phyloP scores from a whole-genome alignment of 1,139 yeast species.

The Candida freyschussii region DNA sequence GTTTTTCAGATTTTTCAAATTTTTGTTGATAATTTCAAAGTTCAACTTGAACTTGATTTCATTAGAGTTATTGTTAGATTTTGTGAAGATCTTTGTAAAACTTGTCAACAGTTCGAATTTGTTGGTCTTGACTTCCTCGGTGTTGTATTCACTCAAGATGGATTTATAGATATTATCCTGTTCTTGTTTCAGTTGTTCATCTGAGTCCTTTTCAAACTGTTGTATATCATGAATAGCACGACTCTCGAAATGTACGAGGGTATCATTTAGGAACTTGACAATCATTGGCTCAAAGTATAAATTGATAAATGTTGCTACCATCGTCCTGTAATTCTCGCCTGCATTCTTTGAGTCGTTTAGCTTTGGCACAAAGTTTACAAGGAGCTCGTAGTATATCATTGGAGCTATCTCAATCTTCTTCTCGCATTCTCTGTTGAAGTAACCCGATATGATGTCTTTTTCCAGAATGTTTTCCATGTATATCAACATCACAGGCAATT shows the following conservation, averaged over 20 bases:
- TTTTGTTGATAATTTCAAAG: conserved; percentile 42
- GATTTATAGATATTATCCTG: conserved; percentile 37
- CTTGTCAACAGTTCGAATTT: conserved; percentile 42
- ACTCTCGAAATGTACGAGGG: conserved; percentile 31
- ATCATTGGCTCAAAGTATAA: conserved; percentile 35
- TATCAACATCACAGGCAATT: conserved; percentile 31
- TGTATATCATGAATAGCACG: conserved; percentile 25
- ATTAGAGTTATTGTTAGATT: conserved; percentile 40
- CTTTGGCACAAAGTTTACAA: conserved; percentile 25
- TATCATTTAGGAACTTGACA: conserved; percentile 36
- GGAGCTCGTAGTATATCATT: conserved; percentile 24
- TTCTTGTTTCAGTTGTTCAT: conserved; percentile 19
- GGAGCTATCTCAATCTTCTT: conserved; percentile 39
- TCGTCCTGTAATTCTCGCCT: conserved; percentile 27
- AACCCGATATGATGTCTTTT: conserved; percentile 44
- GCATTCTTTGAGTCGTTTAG: conserved; percentile 29
- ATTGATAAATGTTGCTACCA: conserved; percentile 29
- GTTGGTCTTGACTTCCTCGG: conserved; percentile 28
- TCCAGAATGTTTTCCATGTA: conserved; percentile 31
- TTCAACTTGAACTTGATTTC: conserved; percentile 50
- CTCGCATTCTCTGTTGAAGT: conserved; percentile 46
- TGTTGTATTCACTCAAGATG: conserved; percentile 29
- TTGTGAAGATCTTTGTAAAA: conserved; percentile 55
- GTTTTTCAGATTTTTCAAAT: conserved; percentile 39
- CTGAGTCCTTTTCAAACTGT: conserved; percentile 17